phyloP scores from a whole-genome alignment of 768 basidiomycete genomes.

The Xerocomus potaroensis region DNA sequence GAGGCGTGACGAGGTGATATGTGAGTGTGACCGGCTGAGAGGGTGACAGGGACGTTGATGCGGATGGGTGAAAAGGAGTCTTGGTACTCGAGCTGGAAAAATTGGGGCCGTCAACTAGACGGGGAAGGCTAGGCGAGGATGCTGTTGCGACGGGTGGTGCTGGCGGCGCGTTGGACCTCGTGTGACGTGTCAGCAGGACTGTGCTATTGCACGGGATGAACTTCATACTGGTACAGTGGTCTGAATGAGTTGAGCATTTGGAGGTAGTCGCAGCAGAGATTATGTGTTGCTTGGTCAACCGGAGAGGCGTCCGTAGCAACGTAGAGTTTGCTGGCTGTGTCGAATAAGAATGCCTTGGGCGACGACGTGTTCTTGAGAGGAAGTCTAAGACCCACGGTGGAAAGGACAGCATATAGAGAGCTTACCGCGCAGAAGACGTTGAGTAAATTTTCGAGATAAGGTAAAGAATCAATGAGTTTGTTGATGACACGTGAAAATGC shows the following conservation, averaged over 20 bases:
- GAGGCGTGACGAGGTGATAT: constrained; percentile 75
- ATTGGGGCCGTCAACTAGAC: constrained; percentile 4
- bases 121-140: neutral
- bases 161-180: constrained; percentile 21
- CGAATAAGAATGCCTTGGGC: constrained; percentile 92
- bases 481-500: constrained; percentile 90
- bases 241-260: constrained; percentile 84
- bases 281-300: constrained; percentile 84
- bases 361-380: constrained; percentile 76
- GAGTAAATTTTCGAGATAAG: constrained; percentile 81
- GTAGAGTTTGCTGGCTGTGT: constrained; percentile 78
- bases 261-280: constrained; percentile 87
- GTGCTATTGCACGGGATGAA: neutral
- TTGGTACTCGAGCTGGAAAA: constrained; percentile 25
- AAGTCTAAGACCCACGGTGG: neutral
- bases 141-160: constrained; percentile 6
- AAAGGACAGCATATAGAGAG: neutral
- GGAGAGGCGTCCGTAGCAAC: constrained; percentile 93
- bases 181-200: constrained; percentile 3
- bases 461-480: constrained; percentile 78
- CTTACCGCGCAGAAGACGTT: constrained; percentile 79
- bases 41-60: constrained; percentile 58
- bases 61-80: constrained; percentile 63
- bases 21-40: constrained; percentile 68
- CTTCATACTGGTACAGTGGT: constrained; percentile 71